A percentile compares a stretch with the other conserved stretches of the same genome.
These are phyloP conservation scores for Cadophora gregata DNA, from an alignment of 2,329 filamentous ascomycete genomes.

Conservation along the genomic window DNA sequence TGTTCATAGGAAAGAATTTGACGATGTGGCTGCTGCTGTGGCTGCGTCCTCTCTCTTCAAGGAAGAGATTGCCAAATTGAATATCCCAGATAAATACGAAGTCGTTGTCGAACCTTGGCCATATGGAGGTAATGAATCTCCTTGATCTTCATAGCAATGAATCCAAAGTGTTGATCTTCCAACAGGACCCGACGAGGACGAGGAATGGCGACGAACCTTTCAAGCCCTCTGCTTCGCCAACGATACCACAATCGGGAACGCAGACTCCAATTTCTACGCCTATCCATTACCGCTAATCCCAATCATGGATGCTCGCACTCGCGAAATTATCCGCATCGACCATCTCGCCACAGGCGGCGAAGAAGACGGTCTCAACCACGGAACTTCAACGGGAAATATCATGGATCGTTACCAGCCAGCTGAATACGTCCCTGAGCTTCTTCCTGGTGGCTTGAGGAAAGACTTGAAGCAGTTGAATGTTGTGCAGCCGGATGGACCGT, in stretches of 20 bases:
- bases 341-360: conserved; percentile 48
- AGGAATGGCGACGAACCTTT: conserved; percentile 57
- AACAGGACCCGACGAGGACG: conserved; percentile 47
- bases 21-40: conserved; percentile 54
- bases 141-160: neutral
- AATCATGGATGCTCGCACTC: conserved; percentile 54
- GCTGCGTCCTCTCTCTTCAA: conserved; percentile 58
- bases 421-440: conserved; percentile 50
- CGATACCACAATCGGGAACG: conserved; percentile 43
- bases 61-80: conserved; percentile 54
- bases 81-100: conserved; percentile 59
- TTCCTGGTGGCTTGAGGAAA: conserved; percentile 48
- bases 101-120: conserved; percentile 60
- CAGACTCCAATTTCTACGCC: conserved; percentile 53
- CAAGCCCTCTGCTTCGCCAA: conserved; percentile 60
- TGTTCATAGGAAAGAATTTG: conserved; percentile 52
- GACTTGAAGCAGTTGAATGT: conserved; percentile 66
- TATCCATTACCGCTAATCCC: conserved; percentile 56
- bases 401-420: conserved; percentile 48
- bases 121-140: conserved; percentile 52
- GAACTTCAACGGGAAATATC: conserved; percentile 51
- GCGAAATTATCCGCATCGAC: conserved; percentile 55
- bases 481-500: conserved; percentile 65
- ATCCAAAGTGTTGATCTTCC: neutral
- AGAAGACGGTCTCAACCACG: conserved; percentile 49